Evolutionary conservation across 2,329 filamentous ascomycete genomes (phyloP), one percentile per base, ranked within the genome.

Genomic region (Fusarium stilboides): DNA sequence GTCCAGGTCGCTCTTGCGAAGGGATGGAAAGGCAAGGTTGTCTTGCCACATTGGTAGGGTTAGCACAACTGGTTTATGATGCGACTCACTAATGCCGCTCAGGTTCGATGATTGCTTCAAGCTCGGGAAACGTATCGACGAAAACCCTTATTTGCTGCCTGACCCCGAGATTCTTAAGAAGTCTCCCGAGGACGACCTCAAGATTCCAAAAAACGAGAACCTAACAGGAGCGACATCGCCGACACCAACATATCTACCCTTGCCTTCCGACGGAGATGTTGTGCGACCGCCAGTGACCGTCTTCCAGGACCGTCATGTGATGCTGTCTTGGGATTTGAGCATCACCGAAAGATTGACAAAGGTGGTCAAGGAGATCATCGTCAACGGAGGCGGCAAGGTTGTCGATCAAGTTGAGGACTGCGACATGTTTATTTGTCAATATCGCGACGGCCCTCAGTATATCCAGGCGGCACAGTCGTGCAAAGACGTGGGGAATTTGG

Each of bases 51-150:
- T 77, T 98, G 96, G 93, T 94, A 82, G 75, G 84, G 68, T 9
- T 7, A 4, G 49, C 14, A 19, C 4, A 43, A 12, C 64, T 57
- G 37, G 34, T 44, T 46, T 17, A n/a, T 10, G 13, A 19, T 40
- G 19, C 13, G 8, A 36, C 8, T 19, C 24, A 40, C 37, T 68
- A 28, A 71, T 34, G 7, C 5, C n/a, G 2, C 26, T 0, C 17
- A 94, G 92, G 94, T 98, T 99, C 76, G 95, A 98, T 73, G 95
- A 98, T 77, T 99, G 96, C 80, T 88, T 99, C 71, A 96, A 93
- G 79, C 88, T 99, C 28, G 94, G 95, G 50, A 94, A 94, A 79
- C 90, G 93, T 62, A 98, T 99, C 72, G 92, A 93, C 72, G 96
- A 99, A 78, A 83, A 85, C 8, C 96, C 96, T 1, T 99, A 99